Conservation (phyloP, 495 filamentous ascomycete genomes). For the Apodospora peruviana region DNA sequence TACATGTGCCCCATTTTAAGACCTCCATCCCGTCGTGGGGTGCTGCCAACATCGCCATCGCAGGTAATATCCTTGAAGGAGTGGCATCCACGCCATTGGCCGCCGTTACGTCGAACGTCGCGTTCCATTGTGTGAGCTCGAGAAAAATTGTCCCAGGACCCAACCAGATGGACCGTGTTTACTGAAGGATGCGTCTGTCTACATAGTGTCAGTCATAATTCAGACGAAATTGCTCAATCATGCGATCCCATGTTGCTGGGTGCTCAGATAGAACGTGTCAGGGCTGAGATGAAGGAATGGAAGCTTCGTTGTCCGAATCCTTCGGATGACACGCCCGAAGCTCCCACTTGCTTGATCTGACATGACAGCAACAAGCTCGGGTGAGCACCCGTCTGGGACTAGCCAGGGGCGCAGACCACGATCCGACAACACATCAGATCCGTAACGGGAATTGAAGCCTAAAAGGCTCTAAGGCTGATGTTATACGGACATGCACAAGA, state of each 20-base stretch:
- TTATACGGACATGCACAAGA: conserved; percentile 1
- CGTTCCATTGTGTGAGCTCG: conserved; percentile 71
- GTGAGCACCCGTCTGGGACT: too few relatives aligned
- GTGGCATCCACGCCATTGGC: conserved; percentile 81
- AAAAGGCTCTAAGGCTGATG: conserved; percentile 4
- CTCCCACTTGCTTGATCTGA: background rate
- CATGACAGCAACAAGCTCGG: background rate
- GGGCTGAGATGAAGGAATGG: too few relatives aligned
- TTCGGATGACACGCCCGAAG: background rate
- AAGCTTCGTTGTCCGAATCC: background rate
- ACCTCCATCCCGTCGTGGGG: conserved; percentile 62
- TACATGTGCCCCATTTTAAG: conserved; percentile 90
- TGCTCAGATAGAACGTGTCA: background rate
- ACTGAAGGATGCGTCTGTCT: conserved; percentile 63
- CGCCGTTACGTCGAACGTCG: conserved; percentile 61
- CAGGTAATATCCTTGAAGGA: conserved; percentile 77
- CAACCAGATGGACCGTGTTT: conserved; percentile 70
- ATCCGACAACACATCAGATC: background rate
- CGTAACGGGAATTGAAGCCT: background rate
- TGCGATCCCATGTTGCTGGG: background rate
- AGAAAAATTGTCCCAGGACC: conserved; percentile 91
- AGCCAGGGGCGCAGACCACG: background rate
- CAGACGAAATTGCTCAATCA: background rate
- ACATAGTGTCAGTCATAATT: conserved; percentile 1
- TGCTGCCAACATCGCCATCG: conserved; percentile 59